Conservation (phyloP, 2,329 filamentous ascomycete genomes). For the Nannizziopsis arthrosporioides region DNA sequence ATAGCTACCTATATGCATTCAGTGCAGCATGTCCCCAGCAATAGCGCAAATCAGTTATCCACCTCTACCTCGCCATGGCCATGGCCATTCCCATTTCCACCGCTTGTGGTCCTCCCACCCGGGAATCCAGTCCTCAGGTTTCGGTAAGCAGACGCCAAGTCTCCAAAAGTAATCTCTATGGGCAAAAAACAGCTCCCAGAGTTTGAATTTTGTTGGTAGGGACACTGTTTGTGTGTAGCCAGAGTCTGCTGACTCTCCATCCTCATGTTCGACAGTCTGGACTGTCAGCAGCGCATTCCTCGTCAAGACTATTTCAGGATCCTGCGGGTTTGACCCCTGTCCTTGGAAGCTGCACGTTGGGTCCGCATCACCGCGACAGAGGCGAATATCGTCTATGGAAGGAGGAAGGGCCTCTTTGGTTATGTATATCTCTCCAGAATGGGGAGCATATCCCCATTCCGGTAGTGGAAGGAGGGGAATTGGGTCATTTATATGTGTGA, state of each 20-base stretch:
- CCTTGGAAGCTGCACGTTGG: slow-evolving; percentile 50
- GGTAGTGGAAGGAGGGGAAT: slow-evolving; percentile 73
- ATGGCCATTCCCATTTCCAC: slow-evolving; percentile 12
- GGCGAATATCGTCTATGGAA: slow-evolving; percentile 52
- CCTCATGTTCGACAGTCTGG: slow-evolving; percentile 10
- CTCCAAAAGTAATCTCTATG: slow-evolving; percentile 97
- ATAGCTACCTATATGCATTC: no score
- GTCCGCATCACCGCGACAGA: slow-evolving; percentile 64
- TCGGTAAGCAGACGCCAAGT: slow-evolving; percentile 76
- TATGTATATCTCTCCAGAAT: slow-evolving; percentile 82
- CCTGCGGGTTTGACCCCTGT: neutral
- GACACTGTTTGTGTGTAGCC: neutral
- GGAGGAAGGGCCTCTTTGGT: slow-evolving; percentile 59
- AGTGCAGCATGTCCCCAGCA: neutral
- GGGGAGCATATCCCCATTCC: slow-evolving; percentile 79
- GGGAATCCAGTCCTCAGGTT: slow-evolving; percentile 22
- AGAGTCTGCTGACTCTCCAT: neutral
- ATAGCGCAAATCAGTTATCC: neutral
- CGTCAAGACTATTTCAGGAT: neutral
- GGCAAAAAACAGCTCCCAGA: slow-evolving; percentile 89
- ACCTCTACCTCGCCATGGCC: neutral
- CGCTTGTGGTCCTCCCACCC: slow-evolving; percentile 4
- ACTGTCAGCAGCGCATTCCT: neutral
- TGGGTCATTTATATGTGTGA: slow-evolving; percentile 80
- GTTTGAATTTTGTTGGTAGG: slow-evolving; percentile 34